These are phyloP conservation scores for Pleoardoris graminearum DNA, from an alignment of 2,329 filamentous ascomycete species.

Conservation along the genomic window DNA sequence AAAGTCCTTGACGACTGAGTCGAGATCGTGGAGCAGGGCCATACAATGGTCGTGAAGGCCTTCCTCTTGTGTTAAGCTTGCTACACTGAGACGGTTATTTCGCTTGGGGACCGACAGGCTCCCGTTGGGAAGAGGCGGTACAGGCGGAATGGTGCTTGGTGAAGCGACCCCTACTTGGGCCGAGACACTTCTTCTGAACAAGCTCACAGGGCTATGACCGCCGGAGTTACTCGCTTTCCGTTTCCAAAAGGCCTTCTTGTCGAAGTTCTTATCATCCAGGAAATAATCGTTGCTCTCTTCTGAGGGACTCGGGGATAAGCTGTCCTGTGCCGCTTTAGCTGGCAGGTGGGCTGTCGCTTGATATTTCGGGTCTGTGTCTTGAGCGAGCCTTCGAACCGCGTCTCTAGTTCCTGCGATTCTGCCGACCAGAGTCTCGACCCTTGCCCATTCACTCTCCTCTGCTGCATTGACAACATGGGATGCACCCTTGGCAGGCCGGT, in stretches of 20 bases:
- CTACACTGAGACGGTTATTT: slow-evolving; percentile 23
- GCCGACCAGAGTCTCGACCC: slow-evolving; percentile 82
- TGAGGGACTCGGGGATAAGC: slow-evolving; percentile 45
- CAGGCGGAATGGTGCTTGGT: slow-evolving; percentile 42
- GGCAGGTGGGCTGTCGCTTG: slow-evolving; percentile 43
- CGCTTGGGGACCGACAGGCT: slow-evolving; percentile 44
- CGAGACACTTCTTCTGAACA: slow-evolving; percentile 56
- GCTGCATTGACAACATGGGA: slow-evolving; percentile 42
- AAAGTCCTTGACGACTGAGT: slow-evolving; percentile 82
- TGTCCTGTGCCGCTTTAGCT: slow-evolving; percentile 34
- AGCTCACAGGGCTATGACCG: slow-evolving; percentile 46
- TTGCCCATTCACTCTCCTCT: slow-evolving; percentile 83
- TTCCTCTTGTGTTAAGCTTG: slow-evolving; percentile 57
- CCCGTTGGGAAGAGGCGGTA: slow-evolving; percentile 34
- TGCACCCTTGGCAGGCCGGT: slow-evolving; percentile 23
- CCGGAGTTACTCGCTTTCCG: slow-evolving; percentile 70
- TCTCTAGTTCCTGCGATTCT: slow-evolving; percentile 86
- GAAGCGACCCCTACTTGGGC: slow-evolving; percentile 57
- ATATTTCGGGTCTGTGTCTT: slow-evolving; percentile 75
- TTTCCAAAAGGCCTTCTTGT: slow-evolving; percentile 87
- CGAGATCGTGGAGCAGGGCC: slow-evolving; percentile 80
- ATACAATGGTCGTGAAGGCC: slow-evolving; percentile 81
- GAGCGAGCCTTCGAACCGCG: slow-evolving; percentile 81
- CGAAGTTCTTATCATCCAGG: slow-evolving; percentile 44
- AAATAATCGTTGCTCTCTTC: slow-evolving; percentile 62